Evolutionary conservation across 2,329 filamentous ascomycete genomes (phyloP), one percentile per base, ranked within the genome.

Genomic region (Amylocarpus encephaloides): DNA sequence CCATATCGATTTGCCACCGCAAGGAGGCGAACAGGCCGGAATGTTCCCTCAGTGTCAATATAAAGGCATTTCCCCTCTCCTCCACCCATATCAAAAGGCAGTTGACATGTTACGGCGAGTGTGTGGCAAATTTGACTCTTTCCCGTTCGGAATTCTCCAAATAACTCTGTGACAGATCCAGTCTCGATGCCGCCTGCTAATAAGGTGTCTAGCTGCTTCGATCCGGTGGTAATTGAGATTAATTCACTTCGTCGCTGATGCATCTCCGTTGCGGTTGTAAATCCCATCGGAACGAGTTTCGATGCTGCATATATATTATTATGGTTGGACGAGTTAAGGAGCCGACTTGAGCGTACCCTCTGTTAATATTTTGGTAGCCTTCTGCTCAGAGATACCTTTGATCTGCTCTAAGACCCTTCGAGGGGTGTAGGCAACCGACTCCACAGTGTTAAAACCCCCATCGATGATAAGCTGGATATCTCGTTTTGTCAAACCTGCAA

Each of bases 111-210:
- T 29, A 98, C 93, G 0, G 94, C 93, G n/a, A 98, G 77, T 0
- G 93, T 98, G 68, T 98, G 94, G 63, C 93, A 98, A 51, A 98
- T 92, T 70, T 98, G 93, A 73, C 90, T 95, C 73, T 98, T 98
- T 68, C 93, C 94, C 0, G 93, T 98, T 62, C 93, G 80, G 66
- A 98, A 98, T 69, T 98, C 93, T 66, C 93, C 93, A 66, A 98
- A 98, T 3, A 98, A 85, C 70, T 98, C 94, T 0, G 94, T 98
- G 48, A 98, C 94, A 7, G 91, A 97, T 40, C 94, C 94, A 0
- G 93, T 98, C 70, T 98, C 94, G 45, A 98, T 80, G 51, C 93
- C 93, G 61, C 93, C 93, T 29, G 92, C 93, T 13, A 98, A 79
- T 18, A 98, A 76, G 12, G 93, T 97, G 66, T 98, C 93, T 9